Evolutionary conservation across 176 grass and related monocot genomes (phyloP).

Genomic region (Urochloa ruziziensis): DNA sequence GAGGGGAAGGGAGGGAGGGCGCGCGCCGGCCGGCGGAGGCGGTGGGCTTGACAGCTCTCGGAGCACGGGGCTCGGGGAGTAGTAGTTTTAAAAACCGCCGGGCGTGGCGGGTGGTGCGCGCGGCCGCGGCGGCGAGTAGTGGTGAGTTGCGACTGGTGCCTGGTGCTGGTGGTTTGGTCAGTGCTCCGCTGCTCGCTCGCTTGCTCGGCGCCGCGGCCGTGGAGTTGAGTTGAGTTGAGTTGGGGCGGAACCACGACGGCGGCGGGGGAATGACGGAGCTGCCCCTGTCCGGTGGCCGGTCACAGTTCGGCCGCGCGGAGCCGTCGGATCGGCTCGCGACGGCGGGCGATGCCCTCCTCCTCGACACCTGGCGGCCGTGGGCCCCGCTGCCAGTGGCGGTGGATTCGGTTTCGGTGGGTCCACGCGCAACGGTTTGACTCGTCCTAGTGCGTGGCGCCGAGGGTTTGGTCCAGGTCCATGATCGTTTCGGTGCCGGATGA

Average conservation of each 20-base stretch:
- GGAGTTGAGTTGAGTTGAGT: constrained; percentile 15
- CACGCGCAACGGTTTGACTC: not conserved
- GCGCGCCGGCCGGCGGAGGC: constrained; percentile 15
- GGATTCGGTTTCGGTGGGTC: not conserved
- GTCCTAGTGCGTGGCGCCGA: not conserved
- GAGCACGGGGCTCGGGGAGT: not conserved
- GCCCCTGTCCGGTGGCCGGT: not conserved
- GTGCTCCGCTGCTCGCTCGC: not conserved
- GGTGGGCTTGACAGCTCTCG: not conserved
- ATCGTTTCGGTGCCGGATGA: not conserved
- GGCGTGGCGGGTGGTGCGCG: not conserved
- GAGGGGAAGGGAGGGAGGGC: not conserved
- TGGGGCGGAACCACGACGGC: constrained; percentile 35
- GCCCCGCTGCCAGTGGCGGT: not conserved
- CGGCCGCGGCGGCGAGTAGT: constrained; percentile 8
- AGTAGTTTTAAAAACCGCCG: constrained; percentile 33
- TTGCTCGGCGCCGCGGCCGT: not conserved
- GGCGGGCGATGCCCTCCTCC: not conserved
- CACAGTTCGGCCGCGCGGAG: not conserved
- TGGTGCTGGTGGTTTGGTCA: not conserved
- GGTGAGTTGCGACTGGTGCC: too few relatives aligned
- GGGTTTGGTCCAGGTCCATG: not conserved
- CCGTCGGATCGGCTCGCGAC: not conserved
- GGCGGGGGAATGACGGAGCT: constrained; percentile 34
- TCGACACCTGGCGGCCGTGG: not conserved